phyloP scores from a whole-genome alignment of 2,329 filamentous ascomycete species.

The Colletotrichum chrysophilum region DNA sequence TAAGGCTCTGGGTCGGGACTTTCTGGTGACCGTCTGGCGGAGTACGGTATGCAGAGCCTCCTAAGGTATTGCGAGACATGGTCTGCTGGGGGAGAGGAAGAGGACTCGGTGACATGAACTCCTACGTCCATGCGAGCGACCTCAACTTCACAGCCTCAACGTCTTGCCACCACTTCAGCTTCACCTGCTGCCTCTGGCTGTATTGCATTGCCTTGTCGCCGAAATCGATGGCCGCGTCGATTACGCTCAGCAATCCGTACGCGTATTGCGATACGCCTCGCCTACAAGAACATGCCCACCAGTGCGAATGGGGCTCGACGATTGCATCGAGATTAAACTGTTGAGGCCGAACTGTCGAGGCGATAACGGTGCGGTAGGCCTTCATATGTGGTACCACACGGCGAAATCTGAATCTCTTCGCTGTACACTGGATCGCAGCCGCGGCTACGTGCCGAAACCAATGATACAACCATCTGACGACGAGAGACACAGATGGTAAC shows the following conservation, averaged over 20 bases:
- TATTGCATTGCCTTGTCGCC: background rate
- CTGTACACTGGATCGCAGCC: background rate
- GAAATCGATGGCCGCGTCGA: background rate
- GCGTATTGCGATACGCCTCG: background rate
- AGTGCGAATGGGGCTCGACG: background rate
- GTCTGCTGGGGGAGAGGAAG: background rate
- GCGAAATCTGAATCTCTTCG: background rate
- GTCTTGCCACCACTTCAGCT: background rate
- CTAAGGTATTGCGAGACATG: background rate
- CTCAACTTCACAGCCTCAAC: background rate
- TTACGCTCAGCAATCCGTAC: background rate
- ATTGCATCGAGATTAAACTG: background rate
- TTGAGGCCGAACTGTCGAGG: background rate
- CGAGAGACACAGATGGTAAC: background rate
- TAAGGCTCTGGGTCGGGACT: background rate
- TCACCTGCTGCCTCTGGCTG: background rate
- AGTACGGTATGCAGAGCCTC: background rate
- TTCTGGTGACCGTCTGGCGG: background rate
- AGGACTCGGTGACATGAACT: background rate
- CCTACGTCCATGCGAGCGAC: background rate
- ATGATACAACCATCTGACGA: background rate
- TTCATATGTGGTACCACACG: background rate
- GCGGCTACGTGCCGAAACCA: background rate
- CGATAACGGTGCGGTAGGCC: background rate
- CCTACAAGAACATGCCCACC: background rate